Evolutionary conservation across 148 eudicot genomes (phyloP), one percentile per base, ranked within the genome.

Genomic region (Simmondsia chinensis): DNA sequence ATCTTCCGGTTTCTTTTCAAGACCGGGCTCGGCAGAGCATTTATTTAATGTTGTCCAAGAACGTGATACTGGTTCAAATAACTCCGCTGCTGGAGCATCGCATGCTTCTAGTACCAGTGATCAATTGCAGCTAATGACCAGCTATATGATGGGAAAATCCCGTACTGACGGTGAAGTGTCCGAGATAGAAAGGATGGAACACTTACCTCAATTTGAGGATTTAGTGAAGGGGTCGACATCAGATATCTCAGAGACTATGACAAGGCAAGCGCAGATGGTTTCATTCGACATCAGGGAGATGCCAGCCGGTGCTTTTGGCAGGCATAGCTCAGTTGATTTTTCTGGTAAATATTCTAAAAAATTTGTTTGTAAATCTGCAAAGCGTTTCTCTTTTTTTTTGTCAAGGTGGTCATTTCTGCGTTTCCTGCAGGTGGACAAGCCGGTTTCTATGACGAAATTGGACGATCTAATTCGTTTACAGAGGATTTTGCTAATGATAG

Each of bases 91-190:
- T 34, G 19, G 55, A 30, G 66, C 79, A 33, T 54, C 91, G 48
- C 78, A 70, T 73, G 70, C 73, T 52, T 65, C 70, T 53, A 70
- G 59, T 54, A 50, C 79, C 8, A 77, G 73, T 21, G 76, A 70
- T 27, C 65, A 43, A 30, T 45, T 46, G 33, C 82, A 67, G 52
- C 50, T 65, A 17, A 59, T 43, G 32, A 14, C 42, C 6, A 57
- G 32, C 33, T 34, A 65, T 48, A 52, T 46, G 50, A 52, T 42
- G 24, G 59, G 60, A 9, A 64, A 50, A 58, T 46, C 66, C 18
- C 59, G 64, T 31, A 24, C 26, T 8, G 69, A 69, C 39, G 44
- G 66, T 40, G 61, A 64, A 21, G 58, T 66, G 43, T 32, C 64
- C 17, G 68, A 70, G 33, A 38, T 49, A 19, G 85, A 77, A 24